Percentiles rank a stretch among this genome's conserved stretches.
Evolutionary conservation across 2,329 filamentous ascomycete species (phyloP).

Genomic region (Alternaria gaisen): DNA sequence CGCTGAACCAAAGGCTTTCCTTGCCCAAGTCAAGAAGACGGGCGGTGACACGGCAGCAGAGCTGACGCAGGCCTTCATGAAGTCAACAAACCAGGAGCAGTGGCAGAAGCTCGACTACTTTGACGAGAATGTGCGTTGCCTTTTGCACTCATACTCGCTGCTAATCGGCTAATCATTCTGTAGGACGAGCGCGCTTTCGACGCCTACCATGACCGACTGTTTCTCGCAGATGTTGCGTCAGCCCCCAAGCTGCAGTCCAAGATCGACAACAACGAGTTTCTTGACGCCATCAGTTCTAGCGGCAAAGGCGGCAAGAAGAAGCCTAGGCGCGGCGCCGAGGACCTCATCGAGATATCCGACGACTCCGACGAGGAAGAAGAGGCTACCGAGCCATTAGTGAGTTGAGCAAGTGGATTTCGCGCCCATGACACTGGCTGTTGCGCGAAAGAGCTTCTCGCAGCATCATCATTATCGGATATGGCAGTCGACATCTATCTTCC

Average conservation of each 20-base stretch:
- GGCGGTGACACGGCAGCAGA: constrained; percentile 72
- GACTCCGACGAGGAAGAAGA: constrained; percentile 38
- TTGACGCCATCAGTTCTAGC: constrained; percentile 69
- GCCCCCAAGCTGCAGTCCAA: constrained; percentile 62
- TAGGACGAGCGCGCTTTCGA: constrained; percentile 74
- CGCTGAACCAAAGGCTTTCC: constrained; percentile 75
- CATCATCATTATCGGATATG: neutral
- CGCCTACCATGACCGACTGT: constrained; percentile 77
- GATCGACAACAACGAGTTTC: constrained; percentile 66
- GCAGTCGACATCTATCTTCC: neutral
- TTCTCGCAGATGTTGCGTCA: constrained; percentile 58
- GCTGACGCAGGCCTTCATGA: constrained; percentile 79
- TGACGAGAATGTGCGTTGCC: constrained; percentile 73
- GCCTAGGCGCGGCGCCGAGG: constrained; percentile 38
- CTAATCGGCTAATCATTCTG: constrained; percentile 3
- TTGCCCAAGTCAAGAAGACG: constrained; percentile 84
- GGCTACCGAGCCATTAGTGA: constrained; percentile 10
- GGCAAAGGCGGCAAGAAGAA: constrained; percentile 53
- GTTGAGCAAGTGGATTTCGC: constrained; percentile 14
- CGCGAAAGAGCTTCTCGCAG: constrained; percentile 1
- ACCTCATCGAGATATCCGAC: constrained; percentile 46
- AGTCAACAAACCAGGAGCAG: constrained; percentile 78
- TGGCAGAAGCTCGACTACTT: constrained; percentile 84
- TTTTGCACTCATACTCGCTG: constrained; percentile 6
- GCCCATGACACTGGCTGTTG: constrained; percentile 7